Evolutionary conservation across 2,329 filamentous ascomycete genomes (phyloP).

Genomic region (Juglanconis oblonga): DNA sequence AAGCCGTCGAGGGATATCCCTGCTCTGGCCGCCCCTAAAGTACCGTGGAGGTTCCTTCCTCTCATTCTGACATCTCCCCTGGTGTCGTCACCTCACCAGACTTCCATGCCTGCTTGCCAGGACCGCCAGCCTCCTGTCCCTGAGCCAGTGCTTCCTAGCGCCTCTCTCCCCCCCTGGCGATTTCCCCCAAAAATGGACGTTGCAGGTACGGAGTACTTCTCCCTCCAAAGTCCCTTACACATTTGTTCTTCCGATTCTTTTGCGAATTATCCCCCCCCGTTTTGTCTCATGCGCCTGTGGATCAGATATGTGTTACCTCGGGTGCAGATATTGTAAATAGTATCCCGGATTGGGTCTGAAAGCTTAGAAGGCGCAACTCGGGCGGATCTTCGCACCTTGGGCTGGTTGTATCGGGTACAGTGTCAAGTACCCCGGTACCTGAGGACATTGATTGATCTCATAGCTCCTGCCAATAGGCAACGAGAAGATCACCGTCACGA

Average conservation of each 20-base stretch:
- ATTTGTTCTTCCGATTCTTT: no score
- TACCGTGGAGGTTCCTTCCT: background rate
- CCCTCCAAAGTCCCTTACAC: background rate
- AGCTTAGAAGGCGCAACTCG: no score
- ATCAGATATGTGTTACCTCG: no score
- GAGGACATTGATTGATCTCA: background rate
- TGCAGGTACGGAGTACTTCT: background rate
- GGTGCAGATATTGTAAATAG: no score
- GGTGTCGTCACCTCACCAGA: background rate
- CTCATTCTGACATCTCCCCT: no score
- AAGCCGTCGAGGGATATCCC: background rate
- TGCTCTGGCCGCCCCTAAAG: background rate
- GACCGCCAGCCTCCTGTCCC: background rate
- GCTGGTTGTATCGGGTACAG: no score
- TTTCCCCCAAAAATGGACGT: background rate
- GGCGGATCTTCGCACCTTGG: no score
- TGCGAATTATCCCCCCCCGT: no score
- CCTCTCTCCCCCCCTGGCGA: background rate
- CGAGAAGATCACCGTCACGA: no score
- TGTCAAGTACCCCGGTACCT: background rate
- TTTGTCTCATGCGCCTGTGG: no score
- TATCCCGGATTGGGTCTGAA: no score
- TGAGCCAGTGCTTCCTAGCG: background rate
- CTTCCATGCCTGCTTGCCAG: background rate
- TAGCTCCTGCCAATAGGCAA: background rate